Percentiles rank a stretch among this genome's conserved stretches.
phyloP scores from a whole-genome alignment of 169 alveolate species.

The Babesia divergens region DNA sequence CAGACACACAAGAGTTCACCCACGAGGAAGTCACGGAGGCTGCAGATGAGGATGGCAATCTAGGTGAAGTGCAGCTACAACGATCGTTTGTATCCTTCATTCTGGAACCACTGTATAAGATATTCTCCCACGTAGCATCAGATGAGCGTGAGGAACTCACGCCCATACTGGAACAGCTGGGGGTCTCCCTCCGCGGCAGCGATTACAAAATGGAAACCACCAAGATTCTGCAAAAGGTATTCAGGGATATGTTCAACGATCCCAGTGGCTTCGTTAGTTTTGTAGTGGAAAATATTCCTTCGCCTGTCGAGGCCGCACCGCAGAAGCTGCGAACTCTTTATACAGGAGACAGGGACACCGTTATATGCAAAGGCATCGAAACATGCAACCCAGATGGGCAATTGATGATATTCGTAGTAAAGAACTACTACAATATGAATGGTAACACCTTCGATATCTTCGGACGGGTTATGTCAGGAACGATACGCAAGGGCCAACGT shows the following conservation, averaged over 20 bases:
- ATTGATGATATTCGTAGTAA: conserved; percentile 83
- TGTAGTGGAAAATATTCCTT: conserved; percentile 76
- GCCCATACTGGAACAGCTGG: conserved; percentile 81
- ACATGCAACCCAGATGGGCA: conserved; percentile 82
- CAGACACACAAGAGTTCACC: conserved; percentile 61
- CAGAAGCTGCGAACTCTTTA: conserved; percentile 73
- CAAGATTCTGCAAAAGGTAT: conserved; percentile 64
- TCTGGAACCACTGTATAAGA: conserved; percentile 97
- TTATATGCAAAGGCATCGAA: conserved; percentile 52
- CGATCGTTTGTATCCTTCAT: conserved; percentile 96
- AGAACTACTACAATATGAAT: conserved; percentile 91
- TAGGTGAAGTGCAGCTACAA: conserved; percentile 72
- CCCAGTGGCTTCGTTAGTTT: conserved; percentile 87
- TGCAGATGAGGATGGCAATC: conserved; percentile 42
- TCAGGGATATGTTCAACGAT: conserved; percentile 64
- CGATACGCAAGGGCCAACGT: conserved; percentile 89
- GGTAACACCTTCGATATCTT: conserved; percentile 89
- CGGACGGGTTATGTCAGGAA: conserved; percentile 97
- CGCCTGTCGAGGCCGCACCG: conserved; percentile 63
- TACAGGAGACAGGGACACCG: conserved; percentile 76
- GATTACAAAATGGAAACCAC: conserved; percentile 55
- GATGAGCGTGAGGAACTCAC: conserved; percentile 93
- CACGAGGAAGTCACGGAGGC: conserved; percentile 3
- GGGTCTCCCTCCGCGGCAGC: conserved; percentile 35
- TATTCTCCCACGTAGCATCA: conserved; percentile 90